Evolutionary conservation across 2,329 filamentous ascomycete genomes (phyloP), one percentile per base, ranked within the genome.

Genomic region (Paraphoma chrysanthemicola): DNA sequence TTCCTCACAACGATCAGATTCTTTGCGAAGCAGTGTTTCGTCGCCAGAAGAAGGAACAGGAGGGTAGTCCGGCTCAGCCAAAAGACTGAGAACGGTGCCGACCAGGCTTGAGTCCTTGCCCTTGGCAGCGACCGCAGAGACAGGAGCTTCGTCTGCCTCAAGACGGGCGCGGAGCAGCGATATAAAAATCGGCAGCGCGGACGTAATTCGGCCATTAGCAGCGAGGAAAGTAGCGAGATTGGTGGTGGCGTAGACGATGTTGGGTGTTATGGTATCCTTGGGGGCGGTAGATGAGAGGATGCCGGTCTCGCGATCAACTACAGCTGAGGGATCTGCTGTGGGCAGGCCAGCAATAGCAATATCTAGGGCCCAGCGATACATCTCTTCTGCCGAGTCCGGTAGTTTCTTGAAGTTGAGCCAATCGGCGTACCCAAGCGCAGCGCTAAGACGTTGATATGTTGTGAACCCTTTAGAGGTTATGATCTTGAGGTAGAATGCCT

Each of bases 91-190:
- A 5, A 77, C n/a, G 16, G 71, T 73, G 11, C 68, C 66, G 12
- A 61, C 50, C 23, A 75, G 18, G 44, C 64, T 66, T 30, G 68
- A 69, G 56, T 71, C 68, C 57, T 63, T 50, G 4, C 62, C 64
- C 38, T 53, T 57, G 3, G 48, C 62, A 59, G 31, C 47, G 16
- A 10, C 9, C 2, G 16, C 23, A n/a, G 45, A 23, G 4, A 33
- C 11, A 18, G 11, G 69, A 44, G 72, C 52, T 79, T 83, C 45
- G 79, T 88, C 70, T 67, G 88, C 76, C 41, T 76, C 76, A 17
- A 90, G 88, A 23, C 92, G 88, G 8, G 92, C 90, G 62, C 91
- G 88, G 10, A 98, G 87, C 44, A 96, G 81, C 29, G 93, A 96
- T 41, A 96, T 83, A 68, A 96, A 90, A 49, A 96, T 91, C 2